Evolutionary conservation across 2,329 filamentous ascomycete genomes (phyloP).

Genomic region (Botrytis porri): DNA sequence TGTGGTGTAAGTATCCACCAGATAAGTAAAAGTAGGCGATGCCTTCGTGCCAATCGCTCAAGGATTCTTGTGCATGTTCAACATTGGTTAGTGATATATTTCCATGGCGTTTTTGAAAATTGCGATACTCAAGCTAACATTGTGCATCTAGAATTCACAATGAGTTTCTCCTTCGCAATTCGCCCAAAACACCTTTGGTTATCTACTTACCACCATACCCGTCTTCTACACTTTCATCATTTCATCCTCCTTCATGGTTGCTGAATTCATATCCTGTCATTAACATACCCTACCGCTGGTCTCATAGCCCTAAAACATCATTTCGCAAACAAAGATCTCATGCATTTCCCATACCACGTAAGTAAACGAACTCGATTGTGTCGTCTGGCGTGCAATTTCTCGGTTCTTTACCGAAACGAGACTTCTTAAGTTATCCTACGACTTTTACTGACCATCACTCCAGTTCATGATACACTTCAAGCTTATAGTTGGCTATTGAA

Average conservation of each 20-base stretch:
- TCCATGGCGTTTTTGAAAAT: background rate
- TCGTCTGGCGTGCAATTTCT: background rate
- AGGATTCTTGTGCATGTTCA: background rate
- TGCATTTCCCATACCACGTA: constrained; percentile 18
- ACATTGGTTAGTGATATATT: constrained; percentile 12
- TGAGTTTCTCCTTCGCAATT: constrained; percentile 26
- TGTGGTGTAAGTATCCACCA: background rate
- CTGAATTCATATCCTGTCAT: constrained; percentile 43
- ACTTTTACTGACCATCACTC: constrained; percentile 44
- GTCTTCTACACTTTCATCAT: constrained; percentile 41
- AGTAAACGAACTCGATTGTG: background rate
- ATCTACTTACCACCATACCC: constrained; percentile 54
- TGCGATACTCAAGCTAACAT: constrained; percentile 22
- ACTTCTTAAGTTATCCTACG: background rate
- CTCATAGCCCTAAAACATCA: constrained; percentile 24
- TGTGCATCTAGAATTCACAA: constrained; percentile 31
- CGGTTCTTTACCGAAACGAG: background rate
- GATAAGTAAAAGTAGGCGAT: background rate
- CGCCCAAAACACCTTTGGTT: constrained; percentile 46
- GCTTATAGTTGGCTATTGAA: constrained; percentile 44
- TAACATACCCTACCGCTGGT: constrained; percentile 61
- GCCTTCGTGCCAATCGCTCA: constrained; percentile 1
- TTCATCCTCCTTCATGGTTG: constrained; percentile 41
- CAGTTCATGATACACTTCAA: constrained; percentile 54
- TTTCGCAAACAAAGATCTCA: background rate